Evolutionary conservation across 306 rosid species (phyloP).

Genomic region (Biancaea sappan): DNA sequence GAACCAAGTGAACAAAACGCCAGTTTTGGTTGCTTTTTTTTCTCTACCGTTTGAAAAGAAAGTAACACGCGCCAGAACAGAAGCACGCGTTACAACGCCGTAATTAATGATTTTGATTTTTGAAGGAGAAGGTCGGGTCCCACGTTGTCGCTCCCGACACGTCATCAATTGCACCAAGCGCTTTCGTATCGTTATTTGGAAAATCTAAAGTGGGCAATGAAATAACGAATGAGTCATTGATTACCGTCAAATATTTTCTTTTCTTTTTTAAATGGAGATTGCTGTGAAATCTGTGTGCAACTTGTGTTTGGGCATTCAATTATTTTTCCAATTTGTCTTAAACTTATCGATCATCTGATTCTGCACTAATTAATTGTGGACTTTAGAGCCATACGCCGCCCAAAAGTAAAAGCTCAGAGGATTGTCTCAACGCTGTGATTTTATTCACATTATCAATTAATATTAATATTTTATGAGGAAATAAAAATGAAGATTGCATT

Average conservation of each 20-base stretch:
- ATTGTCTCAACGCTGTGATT: no score
- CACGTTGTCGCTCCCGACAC: constrained; percentile 2
- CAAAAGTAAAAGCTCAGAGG: background rate
- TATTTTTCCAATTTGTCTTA: background rate
- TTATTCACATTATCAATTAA: no score
- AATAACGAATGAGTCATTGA: no score
- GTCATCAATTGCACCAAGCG: constrained; percentile 9
- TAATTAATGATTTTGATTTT: background rate
- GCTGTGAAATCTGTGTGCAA: background rate
- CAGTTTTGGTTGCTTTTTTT: no score
- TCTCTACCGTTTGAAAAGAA: background rate
- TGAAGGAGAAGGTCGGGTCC: background rate
- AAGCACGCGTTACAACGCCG: constrained; percentile 12
- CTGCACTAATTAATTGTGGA: background rate
- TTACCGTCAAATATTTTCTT: no score
- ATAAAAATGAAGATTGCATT: no score
- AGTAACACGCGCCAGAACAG: background rate
- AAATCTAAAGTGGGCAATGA: no score
- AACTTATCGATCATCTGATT: background rate
- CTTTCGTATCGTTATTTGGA: no score
- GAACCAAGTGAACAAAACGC: no score
- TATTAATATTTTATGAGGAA: no score
- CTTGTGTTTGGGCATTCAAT: background rate
- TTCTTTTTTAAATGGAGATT: no score
- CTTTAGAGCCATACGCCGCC: constrained; percentile 1